Base-by-base conservation (phyloP, 2,329 filamentous ascomycete genomes). In the Sarocladium strictum region DNA sequence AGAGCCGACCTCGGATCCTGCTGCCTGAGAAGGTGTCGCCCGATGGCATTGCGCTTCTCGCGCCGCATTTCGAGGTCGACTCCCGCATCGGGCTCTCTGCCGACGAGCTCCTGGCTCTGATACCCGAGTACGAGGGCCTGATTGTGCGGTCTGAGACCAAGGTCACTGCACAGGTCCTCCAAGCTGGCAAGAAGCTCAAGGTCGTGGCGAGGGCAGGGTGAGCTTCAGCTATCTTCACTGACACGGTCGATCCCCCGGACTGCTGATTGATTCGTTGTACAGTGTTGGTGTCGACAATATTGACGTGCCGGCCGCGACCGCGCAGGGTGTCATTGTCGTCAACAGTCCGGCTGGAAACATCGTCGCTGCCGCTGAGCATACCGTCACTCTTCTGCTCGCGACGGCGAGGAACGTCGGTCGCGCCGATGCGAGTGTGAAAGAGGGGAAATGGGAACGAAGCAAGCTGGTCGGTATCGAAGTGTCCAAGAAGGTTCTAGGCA, bases 121-220 rank as follows among this genome's bases (percentile, higher is more conserved):
- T 93, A 55, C 80, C 83, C 0, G 73, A 78, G 21, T 92, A 92
- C 67, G 82, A 91, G 49, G 89, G 86, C 19, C 77, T 93, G 53
- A 88, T 93, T 57, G 84, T 93, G 38, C 84, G 89, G 2, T 92
- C 88, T 35, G 89, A 91, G 70, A 93, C 89, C 1, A 87, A 91
- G 64, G 88, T 93, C 57, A 92, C 86, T 0, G 78, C 85, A 0
- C 72, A 78, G 2, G 76, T 93, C 1, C 76, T 93, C 12, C 70
- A 74, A 12, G 85, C 84, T 1, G 88, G 82, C 10, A 80, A 76
- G 60, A 86, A 83, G 56, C 76, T 93, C 53, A 86, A 87, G 60
- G 89, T 93, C 9, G 87, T 94, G 21, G 89, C 88, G 2, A 78
- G 89, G 57, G 89, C 89, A 12, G 89, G 89, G 40, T 45, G n/a